A percentile compares a stretch with the other conserved stretches of the same genome.
Conservation (phyloP, 2,329 filamentous ascomycete species). For the Colletotrichum camelliae region DNA sequence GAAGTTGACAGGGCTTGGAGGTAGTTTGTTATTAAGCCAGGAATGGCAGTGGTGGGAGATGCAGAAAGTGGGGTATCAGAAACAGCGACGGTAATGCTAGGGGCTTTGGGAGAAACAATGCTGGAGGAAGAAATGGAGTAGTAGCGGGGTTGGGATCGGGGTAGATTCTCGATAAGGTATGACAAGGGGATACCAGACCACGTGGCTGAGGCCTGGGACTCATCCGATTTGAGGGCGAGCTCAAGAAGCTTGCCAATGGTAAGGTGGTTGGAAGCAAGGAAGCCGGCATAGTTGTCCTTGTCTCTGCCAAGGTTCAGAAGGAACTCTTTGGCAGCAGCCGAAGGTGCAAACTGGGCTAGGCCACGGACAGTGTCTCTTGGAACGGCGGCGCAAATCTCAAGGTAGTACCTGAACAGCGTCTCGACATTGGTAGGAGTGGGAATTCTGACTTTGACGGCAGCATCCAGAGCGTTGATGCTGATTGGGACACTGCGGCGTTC, state of each 20-base stretch:
- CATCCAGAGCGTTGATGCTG: constrained; percentile 26
- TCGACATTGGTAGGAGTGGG: constrained; percentile 44
- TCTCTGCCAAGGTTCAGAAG: constrained; percentile 33
- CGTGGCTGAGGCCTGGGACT: background rate
- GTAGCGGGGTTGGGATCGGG: constrained; percentile 62
- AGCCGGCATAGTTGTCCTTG: constrained; percentile 31
- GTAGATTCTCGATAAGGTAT: constrained; percentile 60
- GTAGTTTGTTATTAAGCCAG: constrained; percentile 31
- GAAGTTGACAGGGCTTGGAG: constrained; percentile 21
- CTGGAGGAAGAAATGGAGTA: constrained; percentile 67
- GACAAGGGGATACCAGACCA: constrained; percentile 42
- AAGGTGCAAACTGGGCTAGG: background rate
- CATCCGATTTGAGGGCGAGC: constrained; percentile 16
- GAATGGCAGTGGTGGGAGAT: constrained; percentile 28
- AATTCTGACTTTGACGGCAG: constrained; percentile 27
- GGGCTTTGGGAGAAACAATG: constrained; percentile 25
- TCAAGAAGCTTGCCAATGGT: constrained; percentile 30
- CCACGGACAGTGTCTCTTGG: constrained; percentile 30
- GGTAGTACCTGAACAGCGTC: constrained; percentile 47
- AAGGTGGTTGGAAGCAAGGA: constrained; percentile 27
- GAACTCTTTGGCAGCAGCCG: background rate
- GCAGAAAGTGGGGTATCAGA: constrained; percentile 26
- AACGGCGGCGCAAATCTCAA: constrained; percentile 43
- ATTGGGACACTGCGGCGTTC: constrained; percentile 29
- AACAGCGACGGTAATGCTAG: constrained; percentile 5